Percentiles rank a stretch among this genome's conserved stretches.
phyloP scores from a whole-genome alignment of 1,284 basidiomycete species.

The Apiotrichum siamense region DNA sequence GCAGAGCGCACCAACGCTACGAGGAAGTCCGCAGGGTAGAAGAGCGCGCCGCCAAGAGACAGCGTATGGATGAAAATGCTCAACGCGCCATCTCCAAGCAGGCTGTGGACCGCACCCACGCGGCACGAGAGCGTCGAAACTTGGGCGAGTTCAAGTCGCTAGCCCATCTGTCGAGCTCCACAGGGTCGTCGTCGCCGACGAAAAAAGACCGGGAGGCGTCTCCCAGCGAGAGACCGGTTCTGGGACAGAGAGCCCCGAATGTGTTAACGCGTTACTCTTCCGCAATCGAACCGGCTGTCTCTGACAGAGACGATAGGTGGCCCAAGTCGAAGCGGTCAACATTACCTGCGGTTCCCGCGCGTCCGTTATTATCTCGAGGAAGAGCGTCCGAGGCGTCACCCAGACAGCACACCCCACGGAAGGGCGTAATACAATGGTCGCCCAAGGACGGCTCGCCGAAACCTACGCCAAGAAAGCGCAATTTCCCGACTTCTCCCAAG shows the following conservation, averaged over 20 bases:
- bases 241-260: not conserved
- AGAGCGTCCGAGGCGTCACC: too few species aligned
- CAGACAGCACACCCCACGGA: too few species aligned
- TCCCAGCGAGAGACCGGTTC: constrained; percentile 3
- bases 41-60: constrained; percentile 5
- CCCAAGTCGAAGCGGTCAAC: not conserved
- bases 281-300: constrained; percentile 4
- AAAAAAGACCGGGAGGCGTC: constrained; percentile 3
- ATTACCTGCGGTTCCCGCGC: not conserved
- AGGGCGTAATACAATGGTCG: too few species aligned
- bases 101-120: not conserved
- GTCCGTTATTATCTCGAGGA: not conserved
- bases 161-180: constrained; percentile 9
- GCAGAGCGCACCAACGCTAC: not conserved
- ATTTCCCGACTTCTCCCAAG: not conserved
- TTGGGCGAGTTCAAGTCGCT: constrained; percentile 16
- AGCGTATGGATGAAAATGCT: not conserved
- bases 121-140: not conserved
- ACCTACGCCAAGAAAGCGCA: not conserved
- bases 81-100: not conserved
- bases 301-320: constrained; percentile 3
- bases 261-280: constrained; percentile 10
- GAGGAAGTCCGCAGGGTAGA: constrained; percentile 1
- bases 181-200: constrained; percentile 9
- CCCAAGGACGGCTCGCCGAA: too few species aligned